phyloP scores from a whole-genome alignment of 2,329 filamentous ascomycete genomes.

The Monilinia laxa region DNA sequence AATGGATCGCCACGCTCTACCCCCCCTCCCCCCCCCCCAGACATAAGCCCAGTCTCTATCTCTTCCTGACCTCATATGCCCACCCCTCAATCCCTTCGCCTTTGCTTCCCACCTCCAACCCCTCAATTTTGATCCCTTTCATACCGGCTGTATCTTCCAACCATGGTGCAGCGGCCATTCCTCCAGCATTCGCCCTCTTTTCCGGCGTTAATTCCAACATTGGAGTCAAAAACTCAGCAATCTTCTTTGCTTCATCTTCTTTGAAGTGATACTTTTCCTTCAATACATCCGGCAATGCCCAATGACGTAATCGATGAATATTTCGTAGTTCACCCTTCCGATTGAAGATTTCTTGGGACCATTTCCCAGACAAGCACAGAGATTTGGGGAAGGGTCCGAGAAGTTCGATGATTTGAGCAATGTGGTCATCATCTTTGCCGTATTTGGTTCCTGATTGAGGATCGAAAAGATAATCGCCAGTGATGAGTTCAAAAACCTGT shows the following conservation, averaged over 20 bases:
- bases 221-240: slow-evolving; percentile 80
- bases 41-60: slow-evolving; percentile 4
- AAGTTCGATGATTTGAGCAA: slow-evolving; percentile 97
- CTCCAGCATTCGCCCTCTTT: slow-evolving; percentile 89
- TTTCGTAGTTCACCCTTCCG: slow-evolving; percentile 95
- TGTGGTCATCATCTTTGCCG: slow-evolving; percentile 98
- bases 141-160: slow-evolving; percentile 85
- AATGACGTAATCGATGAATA: slow-evolving; percentile 93
- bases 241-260: slow-evolving; percentile 73
- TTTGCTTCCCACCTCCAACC: slow-evolving; percentile 72
- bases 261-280: slow-evolving; percentile 96
- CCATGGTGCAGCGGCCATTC: slow-evolving; percentile 86
- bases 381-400: slow-evolving; percentile 91
- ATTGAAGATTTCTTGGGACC: slow-evolving; percentile 99
- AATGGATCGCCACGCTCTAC: not conserved
- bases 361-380: slow-evolving; percentile 88
- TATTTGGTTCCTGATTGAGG: slow-evolving; percentile 98
- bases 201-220: slow-evolving; percentile 90
- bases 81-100: slow-evolving; percentile 95
- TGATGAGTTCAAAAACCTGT: slow-evolving; percentile 95
- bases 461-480: slow-evolving; percentile 97
- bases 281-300: slow-evolving; percentile 89
- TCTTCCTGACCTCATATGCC: slow-evolving; percentile 82
- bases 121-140: slow-evolving; percentile 72
- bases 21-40: not conserved